These are phyloP conservation scores for Lepidium africanum DNA, from an alignment of 345 rosid genomes.

Conservation along the genomic window DNA sequence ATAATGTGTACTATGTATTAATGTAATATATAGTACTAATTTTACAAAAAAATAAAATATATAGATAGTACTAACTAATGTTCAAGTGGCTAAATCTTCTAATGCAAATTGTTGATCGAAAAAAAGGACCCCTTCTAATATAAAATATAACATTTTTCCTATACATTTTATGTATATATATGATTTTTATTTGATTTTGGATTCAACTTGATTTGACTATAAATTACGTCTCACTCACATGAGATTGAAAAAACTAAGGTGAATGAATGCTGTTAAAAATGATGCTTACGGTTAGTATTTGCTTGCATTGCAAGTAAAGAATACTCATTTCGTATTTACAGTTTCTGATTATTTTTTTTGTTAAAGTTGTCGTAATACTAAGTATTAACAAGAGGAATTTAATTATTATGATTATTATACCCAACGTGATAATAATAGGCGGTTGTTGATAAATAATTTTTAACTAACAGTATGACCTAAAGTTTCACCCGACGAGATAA, in stretches of 20 bases:
- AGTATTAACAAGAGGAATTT: background rate
- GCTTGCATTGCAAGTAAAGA: background rate
- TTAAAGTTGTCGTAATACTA: too few relatives aligned
- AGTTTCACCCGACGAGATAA: conserved; percentile 21
- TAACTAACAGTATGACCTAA: conserved; percentile 18
- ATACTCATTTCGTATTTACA: background rate
- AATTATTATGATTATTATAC: background rate
- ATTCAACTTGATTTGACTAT: background rate
- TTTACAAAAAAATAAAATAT: too few relatives aligned
- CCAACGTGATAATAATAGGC: conserved; percentile 2
- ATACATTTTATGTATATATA: background rate
- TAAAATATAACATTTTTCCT: background rate
- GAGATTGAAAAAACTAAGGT: background rate
- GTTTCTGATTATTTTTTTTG: background rate
- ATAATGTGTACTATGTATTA: background rate
- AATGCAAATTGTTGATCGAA: background rate
- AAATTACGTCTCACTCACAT: background rate
- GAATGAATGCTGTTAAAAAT: background rate
- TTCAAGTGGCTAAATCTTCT: background rate
- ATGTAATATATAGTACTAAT: background rate
- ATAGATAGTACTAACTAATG: background rate
- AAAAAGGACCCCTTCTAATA: too few relatives aligned
- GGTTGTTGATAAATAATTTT: conserved; percentile 9
- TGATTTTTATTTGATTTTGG: background rate
- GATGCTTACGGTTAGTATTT: conserved; percentile 1